Evolutionary conservation across 768 basidiomycete species (phyloP), one percentile per base, ranked within the genome.

Genomic region (Phlebiopsis flavidoalba): DNA sequence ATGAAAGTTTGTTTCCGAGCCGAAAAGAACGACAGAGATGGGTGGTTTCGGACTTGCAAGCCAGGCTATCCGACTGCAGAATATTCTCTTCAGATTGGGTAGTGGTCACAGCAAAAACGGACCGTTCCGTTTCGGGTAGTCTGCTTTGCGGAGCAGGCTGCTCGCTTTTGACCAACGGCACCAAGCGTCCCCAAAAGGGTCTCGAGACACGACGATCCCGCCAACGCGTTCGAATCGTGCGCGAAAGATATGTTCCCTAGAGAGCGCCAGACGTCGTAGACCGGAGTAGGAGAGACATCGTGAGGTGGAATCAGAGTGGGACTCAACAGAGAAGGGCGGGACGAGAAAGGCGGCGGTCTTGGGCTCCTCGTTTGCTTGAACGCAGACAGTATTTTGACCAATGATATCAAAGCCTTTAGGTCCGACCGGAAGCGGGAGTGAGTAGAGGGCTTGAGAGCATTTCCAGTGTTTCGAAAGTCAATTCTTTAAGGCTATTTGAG

Each of bases 241-340:
- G 1, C 60, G 51, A 24, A 71, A 65, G 17, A 74, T 61, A 40
- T 62, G 67, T 31, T 57, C 45, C 74, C 75, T 22, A 76, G 65
- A 1, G 62, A 46, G 14, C 59, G 35, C 76, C 75, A 76, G 11
- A 66, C 60, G 33, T 67, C 64, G 11, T 59, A 53, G n/a, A 51
- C 57, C n/a, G 56, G 14, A 4, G 58, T 58, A 24, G 49, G 35
- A 17, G 43, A 70, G 63, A 50, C 70, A 45, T 22, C 55, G 45
- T 35, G 70, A 14, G 72, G 72, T 71, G 65, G 71, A 50, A 69
- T 63, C 35, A 64, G 66, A 19, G 68, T 56, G 1, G 71, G 61
- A 10, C 80, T 80, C 33, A 82, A 63, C 26, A 6, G 86, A 73
- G 62, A 89, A 84, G 2, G 88, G 88, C 15, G 89, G 89, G 2